A percentile compares a stretch with the other conserved stretches of the same genome.
phyloP scores from a whole-genome alignment of 129 eudicot species.

The Pseudognaphalium luteoalbum region DNA sequence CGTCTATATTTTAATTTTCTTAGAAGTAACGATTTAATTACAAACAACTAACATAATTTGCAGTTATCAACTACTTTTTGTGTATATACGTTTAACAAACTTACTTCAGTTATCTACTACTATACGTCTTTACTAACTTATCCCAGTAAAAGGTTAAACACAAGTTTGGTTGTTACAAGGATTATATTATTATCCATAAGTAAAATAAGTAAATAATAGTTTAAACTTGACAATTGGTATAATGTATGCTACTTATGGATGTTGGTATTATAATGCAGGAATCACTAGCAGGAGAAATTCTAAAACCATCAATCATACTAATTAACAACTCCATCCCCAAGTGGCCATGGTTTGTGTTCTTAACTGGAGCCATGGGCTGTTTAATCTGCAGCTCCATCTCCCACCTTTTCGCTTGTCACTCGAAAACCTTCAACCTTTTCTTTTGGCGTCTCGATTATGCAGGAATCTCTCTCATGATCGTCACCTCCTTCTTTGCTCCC shows the following conservation, averaged over 20 bases:
- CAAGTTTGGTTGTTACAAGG: background rate
- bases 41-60: background rate
- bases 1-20: background rate
- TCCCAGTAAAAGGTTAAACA: background rate
- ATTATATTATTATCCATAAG: too few species aligned
- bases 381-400: conserved; percentile 74
- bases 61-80: background rate
- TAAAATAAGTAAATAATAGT: background rate
- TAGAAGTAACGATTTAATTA: background rate
- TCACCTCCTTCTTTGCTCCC: conserved; percentile 88
- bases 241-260: background rate
- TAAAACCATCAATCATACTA: conserved; percentile 44
- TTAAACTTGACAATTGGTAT: background rate
- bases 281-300: conserved; percentile 36
- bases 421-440: conserved; percentile 58
- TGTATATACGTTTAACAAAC: background rate
- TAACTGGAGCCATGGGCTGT: conserved; percentile 86
- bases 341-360: conserved; percentile 95
- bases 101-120: background rate
- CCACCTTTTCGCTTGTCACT: conserved; percentile 87
- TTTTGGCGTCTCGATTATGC: conserved; percentile 92
- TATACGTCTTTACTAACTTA: too few species aligned
- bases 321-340: conserved; percentile 40
- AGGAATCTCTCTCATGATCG: conserved; percentile 91
- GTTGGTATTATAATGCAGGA: conserved; percentile 47